These are phyloP conservation scores for Solanum acaule DNA, from an alignment of 257 asterid genomes.

Conservation along the genomic window DNA sequence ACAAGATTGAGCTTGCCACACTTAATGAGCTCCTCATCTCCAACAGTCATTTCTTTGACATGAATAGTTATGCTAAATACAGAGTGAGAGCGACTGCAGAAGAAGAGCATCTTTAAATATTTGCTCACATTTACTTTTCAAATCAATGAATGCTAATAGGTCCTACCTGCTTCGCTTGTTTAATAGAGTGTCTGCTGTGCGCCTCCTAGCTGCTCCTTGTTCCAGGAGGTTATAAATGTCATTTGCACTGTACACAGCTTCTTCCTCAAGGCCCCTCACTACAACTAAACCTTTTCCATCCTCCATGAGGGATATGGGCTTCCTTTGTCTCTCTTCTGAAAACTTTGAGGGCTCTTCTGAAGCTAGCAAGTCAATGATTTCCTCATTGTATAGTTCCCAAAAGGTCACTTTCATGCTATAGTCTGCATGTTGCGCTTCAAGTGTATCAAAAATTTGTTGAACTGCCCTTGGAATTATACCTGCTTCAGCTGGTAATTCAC, in stretches of 20 bases:
- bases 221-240: slow-evolving; percentile 73
- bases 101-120: neutral
- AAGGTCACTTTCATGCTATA: slow-evolving; percentile 79
- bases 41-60: slow-evolving; percentile 62
- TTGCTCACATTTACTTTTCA: neutral
- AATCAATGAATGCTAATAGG: neutral
- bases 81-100: slow-evolving; percentile 80
- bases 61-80: slow-evolving; percentile 67
- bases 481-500: slow-evolving; percentile 75
- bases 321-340: slow-evolving; percentile 49
- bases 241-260: slow-evolving; percentile 71
- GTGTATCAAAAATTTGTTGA: slow-evolving; percentile 73
- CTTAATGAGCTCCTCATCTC: slow-evolving; percentile 79
- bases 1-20: slow-evolving; percentile 91
- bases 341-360: slow-evolving; percentile 47
- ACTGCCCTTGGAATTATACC: slow-evolving; percentile 88
- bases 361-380: slow-evolving; percentile 62
- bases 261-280: slow-evolving; percentile 86
- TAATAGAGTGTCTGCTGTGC: slow-evolving; percentile 74
- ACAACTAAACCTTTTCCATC: slow-evolving; percentile 74
- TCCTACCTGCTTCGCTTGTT: slow-evolving; percentile 71
- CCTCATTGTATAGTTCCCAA: slow-evolving; percentile 78
- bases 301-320: slow-evolving; percentile 60
- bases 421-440: slow-evolving; percentile 73
- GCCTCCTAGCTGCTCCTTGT: slow-evolving; percentile 72